Conservation (phyloP, 208 protist species). For the Crithidia acanthocephali region DNA sequence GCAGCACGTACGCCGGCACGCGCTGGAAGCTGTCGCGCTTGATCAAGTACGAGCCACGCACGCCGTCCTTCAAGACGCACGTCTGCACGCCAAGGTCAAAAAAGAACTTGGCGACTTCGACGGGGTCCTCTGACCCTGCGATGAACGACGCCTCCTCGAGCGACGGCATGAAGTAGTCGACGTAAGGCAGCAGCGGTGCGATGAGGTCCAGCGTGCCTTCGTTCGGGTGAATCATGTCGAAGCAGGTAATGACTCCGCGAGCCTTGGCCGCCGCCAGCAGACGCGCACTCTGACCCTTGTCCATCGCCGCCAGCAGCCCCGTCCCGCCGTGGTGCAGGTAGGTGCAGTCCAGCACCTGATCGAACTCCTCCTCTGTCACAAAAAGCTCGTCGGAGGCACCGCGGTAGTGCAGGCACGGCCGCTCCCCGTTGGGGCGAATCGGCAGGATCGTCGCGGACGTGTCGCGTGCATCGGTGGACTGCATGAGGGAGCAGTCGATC, state of each 20-base stretch:
- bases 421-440: conserved; percentile 28
- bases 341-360: conserved; percentile 26
- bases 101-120: conserved; percentile 26
- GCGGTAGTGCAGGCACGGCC: conserved; percentile 28
- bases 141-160: conserved; percentile 27
- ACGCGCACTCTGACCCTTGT: conserved; percentile 22
- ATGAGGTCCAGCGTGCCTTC: conserved; percentile 23
- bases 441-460: conserved; percentile 27
- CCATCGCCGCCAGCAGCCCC: conserved; percentile 23
- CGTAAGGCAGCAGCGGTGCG: conserved; percentile 25
- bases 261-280: conserved; percentile 24
- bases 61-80: conserved; percentile 28
- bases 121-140: conserved; percentile 4
- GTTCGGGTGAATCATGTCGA: conserved; percentile 35
- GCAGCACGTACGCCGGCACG: conserved; percentile 24
- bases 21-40: conserved; percentile 29
- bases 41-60: conserved; percentile 24
- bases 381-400: conserved; percentile 31
- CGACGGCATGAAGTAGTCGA: conserved; percentile 35
- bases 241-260: conserved; percentile 25
- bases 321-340: conserved; percentile 30
- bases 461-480: conserved; percentile 17
- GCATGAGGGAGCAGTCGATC: conserved; percentile 30
- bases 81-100: conserved; percentile 19
- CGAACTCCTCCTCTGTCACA: conserved; percentile 22